Evolutionary conservation across 176 grass and related monocot species (phyloP), one percentile per base, ranked within the genome.

Genomic region (Oryza rufipogon): DNA sequence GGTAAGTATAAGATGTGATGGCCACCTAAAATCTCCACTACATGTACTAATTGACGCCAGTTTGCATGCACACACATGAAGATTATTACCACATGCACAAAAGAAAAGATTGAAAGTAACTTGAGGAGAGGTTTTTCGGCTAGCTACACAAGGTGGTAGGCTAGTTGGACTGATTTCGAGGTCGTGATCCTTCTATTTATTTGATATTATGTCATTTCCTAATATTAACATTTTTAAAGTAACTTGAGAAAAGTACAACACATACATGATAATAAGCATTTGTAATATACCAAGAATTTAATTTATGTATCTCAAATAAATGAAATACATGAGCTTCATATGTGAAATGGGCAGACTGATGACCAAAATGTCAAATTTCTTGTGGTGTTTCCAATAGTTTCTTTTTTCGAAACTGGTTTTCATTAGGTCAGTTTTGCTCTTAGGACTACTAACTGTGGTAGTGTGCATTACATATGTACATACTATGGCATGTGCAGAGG

Each of bases 51-150:
- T 58, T 32, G 23, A 71, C 32, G 19, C 14, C 74, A 78, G 25
- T 64, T 64, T 73, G 56, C 54, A 5, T 25, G 19, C 56, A 28
- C 5, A 25, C 2, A 30, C 22, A 9, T 14, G 42, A 47, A 73
- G 70, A 47, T 73, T 73, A 25, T 15, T 10, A 61, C 83, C 11
- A 45, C 83, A 11, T 64, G 52, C 83, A 34, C 33, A 61, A 33
- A 64, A 60, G 0, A 56, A 56, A 56, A 60, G 19, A 9, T 22
- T 6, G 12, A 81, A 81, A 42, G 23, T 22, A 33, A 23, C 25
- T 23, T 1, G 14, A 32, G 30, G 30, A 32, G 30, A 32, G 30
- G 2, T 2, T 3, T 32, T 32, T 32, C 2, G 0, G 30, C 2
- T 32, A 32, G 30, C 30, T 32, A 2, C 30, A 32, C 2, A 32